Conservation (phyloP, 2,329 filamentous ascomycete genomes). For the Xylaria sp. region DNA sequence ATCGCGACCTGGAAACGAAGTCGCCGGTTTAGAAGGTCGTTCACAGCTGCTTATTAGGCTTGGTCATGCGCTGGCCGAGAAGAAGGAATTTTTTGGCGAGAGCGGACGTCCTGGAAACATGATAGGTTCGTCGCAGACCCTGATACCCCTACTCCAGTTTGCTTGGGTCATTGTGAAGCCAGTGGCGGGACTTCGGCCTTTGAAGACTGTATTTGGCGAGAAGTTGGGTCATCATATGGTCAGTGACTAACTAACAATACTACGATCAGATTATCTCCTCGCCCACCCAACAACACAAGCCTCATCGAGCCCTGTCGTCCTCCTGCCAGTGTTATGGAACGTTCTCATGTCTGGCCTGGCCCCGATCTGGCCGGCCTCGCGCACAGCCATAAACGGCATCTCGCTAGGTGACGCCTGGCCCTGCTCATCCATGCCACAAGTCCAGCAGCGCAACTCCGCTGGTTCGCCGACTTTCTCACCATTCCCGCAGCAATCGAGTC, state of each 20-base stretch:
- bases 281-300: constrained; percentile 90
- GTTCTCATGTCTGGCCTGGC: constrained; percentile 88
- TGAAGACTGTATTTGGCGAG: not conserved
- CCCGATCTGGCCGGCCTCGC: constrained; percentile 87
- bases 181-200: not conserved
- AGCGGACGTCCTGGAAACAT: constrained; percentile 92
- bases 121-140: constrained; percentile 71
- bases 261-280: constrained; percentile 81
- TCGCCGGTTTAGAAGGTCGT: constrained; percentile 87
- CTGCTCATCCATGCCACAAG: constrained; percentile 81
- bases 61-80: constrained; percentile 76
- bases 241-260: constrained; percentile 34
- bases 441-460: constrained; percentile 42
- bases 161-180: no score
- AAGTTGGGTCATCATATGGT: not conserved
- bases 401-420: constrained; percentile 95
- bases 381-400: constrained; percentile 86
- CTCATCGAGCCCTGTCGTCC: constrained; percentile 86
- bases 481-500: constrained; percentile 55
- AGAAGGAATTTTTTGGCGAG: constrained; percentile 84
- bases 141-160: not conserved
- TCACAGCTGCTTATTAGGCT: constrained; percentile 82
- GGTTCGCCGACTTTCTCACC: constrained; percentile 63
- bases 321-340: constrained; percentile 88
- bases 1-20: constrained; percentile 80